phyloP scores from a whole-genome alignment of 352 stramenopile genomes.

The Discostella stelligera region DNA sequence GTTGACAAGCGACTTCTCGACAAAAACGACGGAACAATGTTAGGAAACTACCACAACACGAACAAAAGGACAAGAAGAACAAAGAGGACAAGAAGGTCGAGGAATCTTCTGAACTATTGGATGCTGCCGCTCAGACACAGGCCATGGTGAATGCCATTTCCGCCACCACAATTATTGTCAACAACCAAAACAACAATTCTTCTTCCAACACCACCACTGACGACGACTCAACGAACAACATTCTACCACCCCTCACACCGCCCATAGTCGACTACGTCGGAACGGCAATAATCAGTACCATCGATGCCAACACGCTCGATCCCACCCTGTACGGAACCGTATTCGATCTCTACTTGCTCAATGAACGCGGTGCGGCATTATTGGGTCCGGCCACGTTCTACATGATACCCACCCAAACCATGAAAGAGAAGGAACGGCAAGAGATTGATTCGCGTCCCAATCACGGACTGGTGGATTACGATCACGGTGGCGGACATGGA shows the following conservation, averaged over 20 bases:
- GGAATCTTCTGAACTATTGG: too few species aligned
- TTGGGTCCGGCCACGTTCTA: slow-evolving; percentile 1
- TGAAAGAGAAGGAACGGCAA: neutral
- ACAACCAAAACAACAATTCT: neutral
- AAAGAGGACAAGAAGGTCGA: too few species aligned
- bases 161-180: too few species aligned
- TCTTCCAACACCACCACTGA: neutral
- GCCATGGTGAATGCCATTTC: too few species aligned
- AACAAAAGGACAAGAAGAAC: too few species aligned
- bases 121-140: too few species aligned
- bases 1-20: slow-evolving; percentile 36
- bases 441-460: neutral
- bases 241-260: neutral
- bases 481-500: slow-evolving; percentile 4
- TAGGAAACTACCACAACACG: too few species aligned
- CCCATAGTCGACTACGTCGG: neutral
- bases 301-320: neutral
- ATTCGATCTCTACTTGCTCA: slow-evolving; percentile 5
- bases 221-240: too few species aligned
- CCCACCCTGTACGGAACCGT: neutral
- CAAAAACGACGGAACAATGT: too few species aligned
- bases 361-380: neutral
- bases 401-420: neutral
- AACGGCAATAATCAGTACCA: neutral
- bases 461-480: neutral